These are phyloP conservation scores for Prunella vulgaris DNA, from an alignment of 257 asterid genomes.

Conservation along the genomic window DNA sequence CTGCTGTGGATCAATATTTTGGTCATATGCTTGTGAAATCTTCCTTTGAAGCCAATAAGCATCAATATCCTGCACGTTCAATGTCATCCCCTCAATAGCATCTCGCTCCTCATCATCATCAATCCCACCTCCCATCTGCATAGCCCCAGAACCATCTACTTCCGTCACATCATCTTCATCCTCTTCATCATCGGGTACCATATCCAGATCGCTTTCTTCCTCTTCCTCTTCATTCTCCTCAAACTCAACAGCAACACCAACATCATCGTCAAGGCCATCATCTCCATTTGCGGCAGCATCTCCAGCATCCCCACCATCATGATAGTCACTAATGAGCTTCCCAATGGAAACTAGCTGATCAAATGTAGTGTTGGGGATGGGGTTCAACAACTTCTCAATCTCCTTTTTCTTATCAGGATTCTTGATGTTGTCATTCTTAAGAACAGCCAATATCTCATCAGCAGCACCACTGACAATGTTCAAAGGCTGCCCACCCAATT, in stretches of 20 bases:
- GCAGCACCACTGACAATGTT: conserved; percentile 63
- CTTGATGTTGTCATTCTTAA: conserved; percentile 44
- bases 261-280: conserved; percentile 50
- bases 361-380: conserved; percentile 34
- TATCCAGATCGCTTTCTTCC: conserved; percentile 54
- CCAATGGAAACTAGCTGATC: conserved; percentile 47
- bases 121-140: conserved; percentile 68
- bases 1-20: conserved; percentile 54
- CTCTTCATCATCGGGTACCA: conserved; percentile 57
- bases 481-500: conserved; percentile 56
- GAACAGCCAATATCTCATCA: conserved; percentile 60
- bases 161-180: conserved; percentile 45
- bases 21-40: conserved; percentile 61
- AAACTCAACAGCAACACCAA: conserved; percentile 64
- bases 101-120: conserved; percentile 54
- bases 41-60: conserved; percentile 69
- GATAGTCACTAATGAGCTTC: conserved; percentile 45
- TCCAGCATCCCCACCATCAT: conserved; percentile 35
- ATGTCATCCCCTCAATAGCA: conserved; percentile 49
- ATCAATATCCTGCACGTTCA: conserved; percentile 61
- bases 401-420: conserved; percentile 57
- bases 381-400: conserved; percentile 55
- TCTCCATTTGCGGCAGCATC: conserved; percentile 41
- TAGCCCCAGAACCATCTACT: conserved; percentile 36
- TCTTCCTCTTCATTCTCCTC: conserved; percentile 63